Conservation (phyloP, 805 yeast genomes). For the Zygosaccharomyces siamensis region DNA sequence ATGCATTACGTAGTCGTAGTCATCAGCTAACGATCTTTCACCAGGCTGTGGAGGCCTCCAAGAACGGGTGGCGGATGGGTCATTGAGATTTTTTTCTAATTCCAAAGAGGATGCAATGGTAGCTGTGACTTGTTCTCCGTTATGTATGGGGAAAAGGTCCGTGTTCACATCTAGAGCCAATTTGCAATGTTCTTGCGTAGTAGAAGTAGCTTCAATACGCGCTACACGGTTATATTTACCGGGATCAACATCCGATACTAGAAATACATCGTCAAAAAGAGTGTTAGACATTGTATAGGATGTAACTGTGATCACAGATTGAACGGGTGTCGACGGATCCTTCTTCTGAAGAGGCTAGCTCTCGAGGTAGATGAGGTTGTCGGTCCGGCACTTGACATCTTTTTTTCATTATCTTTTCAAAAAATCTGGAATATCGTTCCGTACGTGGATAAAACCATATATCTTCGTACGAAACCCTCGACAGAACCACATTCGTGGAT, state of each 20-base stretch:
- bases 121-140: conserved; percentile 74
- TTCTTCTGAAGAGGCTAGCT: not conserved
- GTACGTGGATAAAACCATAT: not conserved
- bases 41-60: conserved; percentile 66
- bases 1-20: conserved; percentile 96
- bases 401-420: too few species aligned
- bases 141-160: conserved; percentile 81
- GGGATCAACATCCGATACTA: conserved; percentile 74
- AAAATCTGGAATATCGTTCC: not conserved
- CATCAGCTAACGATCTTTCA: conserved; percentile 87
- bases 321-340: not conserved
- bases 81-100: conserved; percentile 40
- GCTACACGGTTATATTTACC: conserved; percentile 90
- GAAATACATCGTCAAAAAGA: conserved; percentile 89
- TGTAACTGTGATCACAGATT: not conserved
- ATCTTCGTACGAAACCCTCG: too few species aligned
- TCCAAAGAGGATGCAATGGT: conserved; percentile 76
- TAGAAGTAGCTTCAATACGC: conserved; percentile 82
- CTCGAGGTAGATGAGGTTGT: not conserved
- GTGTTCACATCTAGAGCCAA: conserved; percentile 86
- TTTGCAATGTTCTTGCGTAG: conserved; percentile 63
- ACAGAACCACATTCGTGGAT: too few species aligned
- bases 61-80: conserved; percentile 33
- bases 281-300: conserved; percentile 54
- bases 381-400: not conserved